A percentile compares a stretch with the other conserved stretches of the same genome.
These are phyloP conservation scores for Aspergillus tubingensis DNA, from an alignment of 2,329 filamentous ascomycete genomes.

Conservation along the genomic window DNA sequence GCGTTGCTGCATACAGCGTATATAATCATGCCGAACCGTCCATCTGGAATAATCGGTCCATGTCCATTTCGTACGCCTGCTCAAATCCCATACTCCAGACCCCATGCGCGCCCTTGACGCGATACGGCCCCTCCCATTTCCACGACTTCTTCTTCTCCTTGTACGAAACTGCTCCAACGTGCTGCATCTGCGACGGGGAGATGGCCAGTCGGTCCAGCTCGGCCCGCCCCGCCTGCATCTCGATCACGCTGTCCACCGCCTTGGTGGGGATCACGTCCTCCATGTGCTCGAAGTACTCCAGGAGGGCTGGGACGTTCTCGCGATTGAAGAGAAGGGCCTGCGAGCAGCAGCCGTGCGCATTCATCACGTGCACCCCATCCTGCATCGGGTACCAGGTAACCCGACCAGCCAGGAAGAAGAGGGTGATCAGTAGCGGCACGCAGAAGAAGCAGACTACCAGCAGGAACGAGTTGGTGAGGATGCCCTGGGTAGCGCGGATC, in stretches of 20 bases:
- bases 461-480: constrained; percentile 28
- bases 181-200: constrained; percentile 28
- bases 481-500: constrained; percentile 17
- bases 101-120: constrained; percentile 25
- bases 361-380: constrained; percentile 44
- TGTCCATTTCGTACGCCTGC: constrained; percentile 12
- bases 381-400: constrained; percentile 41
- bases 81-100: constrained; percentile 30
- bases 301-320: constrained; percentile 20
- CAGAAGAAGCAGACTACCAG: constrained; percentile 32
- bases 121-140: constrained; percentile 20
- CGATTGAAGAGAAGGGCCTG: constrained; percentile 49
- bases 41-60: neutral
- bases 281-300: constrained; percentile 19
- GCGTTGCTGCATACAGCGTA: neutral
- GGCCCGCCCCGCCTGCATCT: constrained; percentile 19
- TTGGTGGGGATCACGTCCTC: constrained; percentile 15
- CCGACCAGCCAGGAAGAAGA: constrained; percentile 48
- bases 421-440: constrained; percentile 32
- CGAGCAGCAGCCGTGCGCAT: constrained; percentile 47
- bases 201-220: constrained; percentile 23
- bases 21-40: neutral
- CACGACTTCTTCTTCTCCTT: constrained; percentile 24
- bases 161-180: constrained; percentile 27
- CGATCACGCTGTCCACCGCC: constrained; percentile 25